Conservation (phyloP, 441 rosid species). For the Populus hybrid region DNA sequence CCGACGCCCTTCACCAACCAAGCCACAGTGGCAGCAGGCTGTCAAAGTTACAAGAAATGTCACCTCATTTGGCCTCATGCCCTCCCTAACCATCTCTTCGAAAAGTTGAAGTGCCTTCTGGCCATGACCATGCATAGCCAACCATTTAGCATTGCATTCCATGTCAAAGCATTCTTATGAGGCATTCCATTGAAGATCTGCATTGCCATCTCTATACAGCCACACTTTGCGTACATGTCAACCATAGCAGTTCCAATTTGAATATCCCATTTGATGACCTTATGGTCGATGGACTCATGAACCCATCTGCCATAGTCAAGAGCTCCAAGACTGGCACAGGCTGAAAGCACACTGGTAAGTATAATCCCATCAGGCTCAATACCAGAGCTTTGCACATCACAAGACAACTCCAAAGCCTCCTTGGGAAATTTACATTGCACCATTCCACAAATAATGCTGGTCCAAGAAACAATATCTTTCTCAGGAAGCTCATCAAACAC, state of each 20-base stretch:
- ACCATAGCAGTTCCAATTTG: conserved; percentile 59
- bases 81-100: conserved; percentile 47
- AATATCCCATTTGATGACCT: conserved; percentile 43
- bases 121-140: conserved; percentile 69
- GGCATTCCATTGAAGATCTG: conserved; percentile 51
- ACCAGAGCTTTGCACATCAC: conserved; percentile 49
- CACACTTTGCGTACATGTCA: conserved; percentile 71
- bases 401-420: conserved; percentile 56
- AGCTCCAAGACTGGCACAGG: conserved; percentile 54
- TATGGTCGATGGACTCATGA: conserved; percentile 39
- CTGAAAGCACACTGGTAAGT: conserved; percentile 54
- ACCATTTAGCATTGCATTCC: conserved; percentile 73
- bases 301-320: conserved; percentile 72
- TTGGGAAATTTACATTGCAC: conserved; percentile 37
- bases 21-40: conserved; percentile 80
- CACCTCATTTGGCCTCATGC: conserved; percentile 56
- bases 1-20: conserved; percentile 40
- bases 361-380: conserved; percentile 52
- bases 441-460: conserved; percentile 61
- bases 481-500: conserved; percentile 49
- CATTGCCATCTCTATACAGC: conserved; percentile 56
- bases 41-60: conserved; percentile 68
- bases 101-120: conserved; percentile 42
- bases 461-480: conserved; percentile 77
- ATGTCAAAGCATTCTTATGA: conserved; percentile 45